Evolutionary conservation across 208 protist genomes (phyloP), one percentile per base, ranked within the genome.

Genomic region (Leishmania martiniquensis): DNA sequence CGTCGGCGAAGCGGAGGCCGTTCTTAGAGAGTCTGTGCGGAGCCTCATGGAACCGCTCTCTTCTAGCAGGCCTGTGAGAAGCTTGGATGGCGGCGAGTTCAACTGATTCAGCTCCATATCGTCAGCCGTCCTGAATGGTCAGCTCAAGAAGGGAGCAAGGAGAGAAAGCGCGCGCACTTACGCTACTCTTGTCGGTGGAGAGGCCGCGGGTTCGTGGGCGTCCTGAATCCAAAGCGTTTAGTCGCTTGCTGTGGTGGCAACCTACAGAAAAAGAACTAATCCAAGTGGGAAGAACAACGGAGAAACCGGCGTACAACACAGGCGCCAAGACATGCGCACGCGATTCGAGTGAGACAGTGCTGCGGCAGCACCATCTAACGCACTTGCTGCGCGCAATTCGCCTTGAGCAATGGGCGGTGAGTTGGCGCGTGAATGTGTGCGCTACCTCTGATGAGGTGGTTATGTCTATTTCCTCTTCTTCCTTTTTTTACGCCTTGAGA

Each of bases 41-140:
- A 72, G 68, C 32, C 68, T 42, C 68, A 57, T 9, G 13, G 49
- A 15, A 57, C 29, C 10, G 68, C 45, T 72, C 15, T 42, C 47
- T 47, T 72, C n/a, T 47, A 57, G 10, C 47, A 29, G 2, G 37
- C 12, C n/a, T 51, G 47, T 29, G 44, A 32, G 29, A 29, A n/a
- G 42, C 12, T 42, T 10, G 20, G 45, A 72, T 20, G 68, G 37
- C n/a, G 45, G n/a, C 15, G 68, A 42, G 22, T 72, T 51, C 17
- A 72, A 2, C 13, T 39, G 68, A 13, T 42, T 72, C 3, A 34
- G n/a, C 68, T 55, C 47, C 68, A 72, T 72, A n/a, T 57, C 17
- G 68, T n/a, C 65, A 69, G 42, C 42, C 9, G 20, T 69, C 42
- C 25, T 47, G 15, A 49, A 49, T 69, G 42, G n/a, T 4, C 42